Base-by-base conservation (phyloP, 192 early-diverging fungal genomes). In the Linnemannia zychae region DNA sequence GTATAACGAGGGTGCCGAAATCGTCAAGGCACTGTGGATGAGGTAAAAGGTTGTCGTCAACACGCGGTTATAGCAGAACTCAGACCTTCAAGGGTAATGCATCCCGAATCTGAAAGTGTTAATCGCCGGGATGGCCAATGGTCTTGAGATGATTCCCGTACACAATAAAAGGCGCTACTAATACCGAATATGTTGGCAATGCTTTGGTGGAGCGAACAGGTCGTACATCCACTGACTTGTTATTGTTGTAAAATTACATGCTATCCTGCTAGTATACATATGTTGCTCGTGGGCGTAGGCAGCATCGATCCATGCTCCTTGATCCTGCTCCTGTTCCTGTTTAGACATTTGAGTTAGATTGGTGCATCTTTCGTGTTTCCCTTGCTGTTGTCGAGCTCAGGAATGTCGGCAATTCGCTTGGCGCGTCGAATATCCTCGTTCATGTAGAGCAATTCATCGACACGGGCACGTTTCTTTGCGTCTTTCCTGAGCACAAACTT, bases 391-490 rank as follows among this genome's bases (percentile, higher is more conserved):
- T 84, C 82, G 66, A 84, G 68, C n/a, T 84, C 82, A 5, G 82
- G 82, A 67, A 84, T 84, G 33, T 84, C 82, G 17, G 82, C 82
- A 75, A 84, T 78, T 74, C 78, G 78, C 24, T 84, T 90, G 34
- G 96, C 95, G 60, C 91, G 88, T 74, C 90, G 91, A 67, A 97
- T 91, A 65, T 96, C 95, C 81, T 95, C 93, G 71, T 92, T 92
- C 91, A 96, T 89, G 57, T 92, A 93, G 37, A 97, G 84, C 49
- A 97, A 86, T 68, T 97, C 96, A 67, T 97, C 94, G 3, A 95
- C 95, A 78, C 96, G 92, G 5, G 94, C 95, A 38, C 95, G 88
- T 79, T 96, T 96, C 86, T 96, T 96, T 16, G 94, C 86, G 83
- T 97, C 96, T 48, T 93, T 92, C 18, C 94, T 88, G 12, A 97